Evolutionary conservation across 1,139 yeast species (phyloP).

Genomic region (Suhomyces terraborum): DNA sequence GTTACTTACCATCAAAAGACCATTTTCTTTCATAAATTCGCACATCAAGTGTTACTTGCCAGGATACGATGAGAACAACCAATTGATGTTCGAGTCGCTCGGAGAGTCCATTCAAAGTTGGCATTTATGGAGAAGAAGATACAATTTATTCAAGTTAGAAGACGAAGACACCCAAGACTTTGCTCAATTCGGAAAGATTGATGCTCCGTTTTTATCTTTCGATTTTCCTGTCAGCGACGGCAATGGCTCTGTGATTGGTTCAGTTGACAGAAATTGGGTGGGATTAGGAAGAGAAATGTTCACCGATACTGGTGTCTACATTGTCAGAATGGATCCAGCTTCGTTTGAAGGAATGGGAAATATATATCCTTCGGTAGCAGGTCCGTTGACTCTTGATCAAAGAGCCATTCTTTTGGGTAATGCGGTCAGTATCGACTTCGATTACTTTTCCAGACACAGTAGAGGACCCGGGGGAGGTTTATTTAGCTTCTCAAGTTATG

Average conservation of each 20-base stretch:
- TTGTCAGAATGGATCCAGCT: slow-evolving; percentile 78
- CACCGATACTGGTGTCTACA: slow-evolving; percentile 92
- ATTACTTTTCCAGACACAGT: slow-evolving; percentile 89
- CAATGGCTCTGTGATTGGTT: slow-evolving; percentile 60
- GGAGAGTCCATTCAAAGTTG: slow-evolving; percentile 92
- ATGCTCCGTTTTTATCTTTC: slow-evolving; percentile 84
- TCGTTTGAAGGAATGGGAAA: slow-evolving; percentile 54
- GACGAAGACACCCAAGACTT: slow-evolving; percentile 50
- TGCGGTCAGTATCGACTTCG: slow-evolving; percentile 91
- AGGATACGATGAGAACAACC: slow-evolving; percentile 40
- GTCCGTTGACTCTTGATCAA: slow-evolving; percentile 69
- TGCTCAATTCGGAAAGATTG: slow-evolving; percentile 80
- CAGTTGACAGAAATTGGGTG: slow-evolving; percentile 92
- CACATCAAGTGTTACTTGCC: slow-evolving; percentile 78
- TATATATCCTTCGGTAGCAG: slow-evolving; percentile 42
- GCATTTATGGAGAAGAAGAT: slow-evolving; percentile 91
- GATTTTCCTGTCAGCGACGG: slow-evolving; percentile 76
- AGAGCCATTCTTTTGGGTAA: slow-evolving; percentile 84
- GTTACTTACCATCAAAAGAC: slow-evolving; percentile 71
- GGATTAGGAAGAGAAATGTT: slow-evolving; percentile 90
- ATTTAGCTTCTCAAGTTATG: slow-evolving; percentile 32
- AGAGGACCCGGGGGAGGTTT: slow-evolving; percentile 50
- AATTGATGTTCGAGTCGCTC: slow-evolving; percentile 50
- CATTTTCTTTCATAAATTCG: slow-evolving; percentile 85
- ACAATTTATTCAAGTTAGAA: slow-evolving; percentile 67